Evolutionary conservation across 257 asterid genomes (phyloP).

Genomic region (Solanum peruvianum): DNA sequence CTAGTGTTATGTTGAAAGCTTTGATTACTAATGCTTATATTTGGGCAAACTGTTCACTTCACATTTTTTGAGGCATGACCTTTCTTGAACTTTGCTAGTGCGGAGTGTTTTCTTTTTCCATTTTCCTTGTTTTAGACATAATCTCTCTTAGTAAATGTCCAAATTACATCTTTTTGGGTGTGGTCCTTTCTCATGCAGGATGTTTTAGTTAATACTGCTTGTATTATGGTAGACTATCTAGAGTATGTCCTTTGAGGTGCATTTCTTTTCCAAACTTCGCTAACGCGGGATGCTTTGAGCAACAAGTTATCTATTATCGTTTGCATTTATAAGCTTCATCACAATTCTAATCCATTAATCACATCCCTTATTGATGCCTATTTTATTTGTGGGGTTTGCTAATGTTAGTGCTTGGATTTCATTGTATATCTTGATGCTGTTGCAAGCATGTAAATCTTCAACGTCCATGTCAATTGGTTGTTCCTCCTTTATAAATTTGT

Average conservation of each 20-base stretch:
- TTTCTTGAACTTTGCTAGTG: not conserved
- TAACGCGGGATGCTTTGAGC: not conserved
- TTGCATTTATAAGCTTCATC: conserved; percentile 10
- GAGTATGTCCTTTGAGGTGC: not conserved
- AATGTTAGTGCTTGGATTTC: conserved; percentile 12
- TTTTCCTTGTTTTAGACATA: not conserved
- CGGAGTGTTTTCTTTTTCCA: not conserved
- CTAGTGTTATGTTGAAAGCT: too few species aligned
- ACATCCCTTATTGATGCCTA: conserved; percentile 16
- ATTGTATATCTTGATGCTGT: conserved; percentile 20
- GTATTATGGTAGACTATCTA: not conserved
- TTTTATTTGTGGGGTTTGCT: conserved; percentile 43
- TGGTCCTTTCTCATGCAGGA: too few species aligned
- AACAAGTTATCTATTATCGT: not conserved
- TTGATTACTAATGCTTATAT: not conserved
- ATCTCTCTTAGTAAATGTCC: not conserved
- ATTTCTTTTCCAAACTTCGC: not conserved
- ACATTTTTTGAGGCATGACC: not conserved
- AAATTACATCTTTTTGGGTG: too few species aligned
- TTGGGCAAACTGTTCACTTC: not conserved
- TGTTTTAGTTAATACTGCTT: too few species aligned
- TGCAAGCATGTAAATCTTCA: conserved; percentile 57
- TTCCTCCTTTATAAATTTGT: not conserved
- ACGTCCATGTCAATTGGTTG: not conserved
- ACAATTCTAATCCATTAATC: conserved; percentile 22